Evolutionary conservation across 441 rosid genomes (phyloP).

Genomic region (Eutrema salsugineum): DNA sequence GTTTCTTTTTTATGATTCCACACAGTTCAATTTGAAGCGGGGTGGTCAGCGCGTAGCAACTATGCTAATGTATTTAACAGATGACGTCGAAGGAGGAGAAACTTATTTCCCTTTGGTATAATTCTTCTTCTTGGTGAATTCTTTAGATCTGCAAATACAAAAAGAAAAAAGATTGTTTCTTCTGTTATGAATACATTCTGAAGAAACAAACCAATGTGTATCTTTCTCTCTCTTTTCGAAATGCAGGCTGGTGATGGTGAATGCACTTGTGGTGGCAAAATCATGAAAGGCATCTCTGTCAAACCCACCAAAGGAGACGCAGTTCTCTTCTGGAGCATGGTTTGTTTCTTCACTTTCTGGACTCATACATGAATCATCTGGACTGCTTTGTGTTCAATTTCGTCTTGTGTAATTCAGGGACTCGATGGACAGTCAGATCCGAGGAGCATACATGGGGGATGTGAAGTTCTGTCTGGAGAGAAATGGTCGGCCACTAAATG

Average conservation of each 20-base stretch:
- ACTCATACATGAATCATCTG: not conserved
- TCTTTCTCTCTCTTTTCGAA: not conserved
- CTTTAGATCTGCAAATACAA: not conserved
- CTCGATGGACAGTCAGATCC: constrained; percentile 93
- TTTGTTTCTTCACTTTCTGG: constrained; percentile 35
- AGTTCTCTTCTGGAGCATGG: constrained; percentile 99
- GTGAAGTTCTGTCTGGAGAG: constrained; percentile 81
- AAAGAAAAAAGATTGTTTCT: no score
- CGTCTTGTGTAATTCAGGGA: constrained; percentile 48
- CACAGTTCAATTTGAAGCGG: constrained; percentile 81
- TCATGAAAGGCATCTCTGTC: constrained; percentile 71
- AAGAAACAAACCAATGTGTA: not conserved
- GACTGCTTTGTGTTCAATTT: not conserved
- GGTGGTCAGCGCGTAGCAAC: constrained; percentile 97
- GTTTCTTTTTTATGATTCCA: not conserved
- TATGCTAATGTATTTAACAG: constrained; percentile 87
- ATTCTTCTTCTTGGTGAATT: not conserved
- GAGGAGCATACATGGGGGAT: constrained; percentile 90
- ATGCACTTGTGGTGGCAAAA: constrained; percentile 87
- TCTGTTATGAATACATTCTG: not conserved
- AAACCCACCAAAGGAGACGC: constrained; percentile 88
- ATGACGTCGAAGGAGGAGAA: constrained; percentile 94
- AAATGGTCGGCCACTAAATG: constrained; percentile 99
- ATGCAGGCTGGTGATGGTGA: constrained; percentile 82
- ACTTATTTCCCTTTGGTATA: constrained; percentile 90